A percentile compares a stretch with the other conserved stretches of the same genome.
Evolutionary conservation across 1,284 basidiomycete species (phyloP).

Genomic region (Ceratobasidium theobromae): DNA sequence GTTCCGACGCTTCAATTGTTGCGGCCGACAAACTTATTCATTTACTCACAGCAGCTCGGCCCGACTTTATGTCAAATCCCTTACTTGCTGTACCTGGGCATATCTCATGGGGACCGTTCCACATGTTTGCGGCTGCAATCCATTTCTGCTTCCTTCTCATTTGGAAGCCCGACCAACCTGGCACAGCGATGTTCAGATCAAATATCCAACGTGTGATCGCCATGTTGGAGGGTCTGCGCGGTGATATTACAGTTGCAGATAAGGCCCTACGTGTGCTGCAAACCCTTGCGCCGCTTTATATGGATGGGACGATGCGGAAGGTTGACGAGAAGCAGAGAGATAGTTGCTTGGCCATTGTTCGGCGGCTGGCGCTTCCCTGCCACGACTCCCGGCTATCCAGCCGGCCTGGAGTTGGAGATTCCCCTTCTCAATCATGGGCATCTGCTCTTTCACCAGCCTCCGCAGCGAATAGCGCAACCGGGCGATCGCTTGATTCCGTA

Average conservation of each 20-base stretch:
- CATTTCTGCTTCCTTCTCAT: constrained; percentile 83
- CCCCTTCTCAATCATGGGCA: constrained; percentile 21
- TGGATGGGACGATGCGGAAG: constrained; percentile 54
- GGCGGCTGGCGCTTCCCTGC: constrained; percentile 75
- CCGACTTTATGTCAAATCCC: constrained; percentile 67
- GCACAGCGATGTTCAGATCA: constrained; percentile 66
- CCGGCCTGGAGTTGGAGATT: constrained; percentile 26
- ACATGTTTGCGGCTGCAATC: constrained; percentile 80
- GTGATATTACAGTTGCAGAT: constrained; percentile 63
- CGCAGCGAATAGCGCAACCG: constrained; percentile 19
- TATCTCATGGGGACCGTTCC: constrained; percentile 78
- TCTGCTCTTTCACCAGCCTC: constrained; percentile 27
- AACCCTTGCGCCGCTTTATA: constrained; percentile 68
- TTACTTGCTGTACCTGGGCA: constrained; percentile 71
- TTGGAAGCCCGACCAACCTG: constrained; percentile 71
- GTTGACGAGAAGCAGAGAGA: constrained; percentile 39
- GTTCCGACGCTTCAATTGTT: constrained; percentile 67
- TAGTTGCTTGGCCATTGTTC: constrained; percentile 55
- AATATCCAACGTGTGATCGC: constrained; percentile 68
- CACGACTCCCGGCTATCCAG: constrained; percentile 53
- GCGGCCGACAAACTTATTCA: constrained; percentile 74
- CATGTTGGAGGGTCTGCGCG: constrained; percentile 60
- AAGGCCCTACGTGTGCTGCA: constrained; percentile 68
- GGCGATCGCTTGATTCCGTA: constrained; percentile 11
- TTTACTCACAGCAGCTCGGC: constrained; percentile 66